Conservation (phyloP, 1,284 basidiomycete genomes). For the Tranzscheliella williamsii region DNA sequence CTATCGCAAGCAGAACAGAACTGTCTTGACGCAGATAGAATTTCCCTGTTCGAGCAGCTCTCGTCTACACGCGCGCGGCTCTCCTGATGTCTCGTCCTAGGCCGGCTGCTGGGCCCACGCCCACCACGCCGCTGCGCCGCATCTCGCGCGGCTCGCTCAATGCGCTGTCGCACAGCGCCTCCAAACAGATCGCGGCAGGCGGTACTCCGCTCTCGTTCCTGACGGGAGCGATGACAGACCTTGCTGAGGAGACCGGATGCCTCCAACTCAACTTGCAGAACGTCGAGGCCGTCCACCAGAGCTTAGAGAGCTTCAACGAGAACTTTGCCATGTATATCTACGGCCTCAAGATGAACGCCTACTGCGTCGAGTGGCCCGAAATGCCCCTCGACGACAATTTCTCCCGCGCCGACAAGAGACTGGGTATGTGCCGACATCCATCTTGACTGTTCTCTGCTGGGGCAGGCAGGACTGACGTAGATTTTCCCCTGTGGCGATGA, state of each 20-base stretch:
- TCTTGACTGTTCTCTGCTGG: too few species aligned
- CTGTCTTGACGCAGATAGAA: too few species aligned
- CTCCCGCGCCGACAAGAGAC: slow-evolving; percentile 38
- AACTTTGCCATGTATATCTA: slow-evolving; percentile 89
- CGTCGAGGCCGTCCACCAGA: slow-evolving; percentile 73
- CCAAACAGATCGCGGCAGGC: slow-evolving; percentile 28
- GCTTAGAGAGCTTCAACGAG: slow-evolving; percentile 85
- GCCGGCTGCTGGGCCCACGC: slow-evolving; percentile 34
- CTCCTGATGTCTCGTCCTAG: too few species aligned
- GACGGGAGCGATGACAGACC: slow-evolving; percentile 78
- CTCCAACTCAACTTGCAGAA: slow-evolving; percentile 76
- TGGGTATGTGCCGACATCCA: slow-evolving; percentile 13
- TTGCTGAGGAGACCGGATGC: slow-evolving; percentile 81
- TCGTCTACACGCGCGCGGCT: too few species aligned
- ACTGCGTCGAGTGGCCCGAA: slow-evolving; percentile 88
- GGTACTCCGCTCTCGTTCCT: slow-evolving; percentile 80
- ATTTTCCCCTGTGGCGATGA: too few species aligned
- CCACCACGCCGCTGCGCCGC: slow-evolving; percentile 76
- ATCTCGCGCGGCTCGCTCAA: slow-evolving; percentile 89
- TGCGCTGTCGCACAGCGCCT: slow-evolving; percentile 70
- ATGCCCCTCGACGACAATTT: slow-evolving; percentile 51
- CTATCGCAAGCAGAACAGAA: too few species aligned
- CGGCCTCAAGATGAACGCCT: slow-evolving; percentile 89
- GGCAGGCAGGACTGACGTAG: too few species aligned
- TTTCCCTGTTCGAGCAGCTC: too few species aligned